Evolutionary conservation across 2,329 filamentous ascomycete species (phyloP), one percentile per base, ranked within the genome.

Genomic region (Aspergillus uvarum): DNA sequence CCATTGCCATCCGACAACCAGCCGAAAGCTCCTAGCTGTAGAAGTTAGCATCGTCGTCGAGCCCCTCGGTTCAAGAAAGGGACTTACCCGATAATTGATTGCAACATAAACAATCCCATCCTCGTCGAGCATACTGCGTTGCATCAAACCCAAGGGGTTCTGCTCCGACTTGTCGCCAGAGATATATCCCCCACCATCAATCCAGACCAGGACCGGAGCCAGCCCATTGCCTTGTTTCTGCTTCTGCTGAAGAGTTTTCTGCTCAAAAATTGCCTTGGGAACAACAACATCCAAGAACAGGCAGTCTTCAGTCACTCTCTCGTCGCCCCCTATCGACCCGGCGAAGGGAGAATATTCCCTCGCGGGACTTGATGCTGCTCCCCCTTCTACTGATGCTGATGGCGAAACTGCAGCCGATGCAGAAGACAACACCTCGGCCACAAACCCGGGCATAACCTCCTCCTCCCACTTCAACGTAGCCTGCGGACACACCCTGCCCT

Each of bases 1-100:
- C 80, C 81, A 60, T 78, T 72, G 21, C 77, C 75, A 47, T 78
- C 82, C 11, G 75, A 76, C 55, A 81, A 69, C 72, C 74, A 83
- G 4, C 81, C 81, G 66, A 83, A 79, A 4, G 78, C 79, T 1
- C 81, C 81, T 10, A 83, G 70, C 66, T 75, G 38, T 19, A 19
- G 38, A 19, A 44, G 16, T 44, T 5, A 44, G 16, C 38, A 44
- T 5, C 14, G 6, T 6, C 32, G 51, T 21, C 11, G 11, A 47
- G 16, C 44, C 32, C 58, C 52, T 63, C 38, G 62, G 51, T 38
- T n/a, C 32, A 35, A 35, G 32, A 16, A 35, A 54, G 19, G 21
- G 51, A 69, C 69, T 65, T 62, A 74, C 71, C 16, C 80, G 72
- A 63, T 81, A 82, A 64, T 82, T 82, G n/a, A 81, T 51, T 4